Base-by-base conservation (phyloP, 768 basidiomycete species). In the Agrocybe pediades region DNA sequence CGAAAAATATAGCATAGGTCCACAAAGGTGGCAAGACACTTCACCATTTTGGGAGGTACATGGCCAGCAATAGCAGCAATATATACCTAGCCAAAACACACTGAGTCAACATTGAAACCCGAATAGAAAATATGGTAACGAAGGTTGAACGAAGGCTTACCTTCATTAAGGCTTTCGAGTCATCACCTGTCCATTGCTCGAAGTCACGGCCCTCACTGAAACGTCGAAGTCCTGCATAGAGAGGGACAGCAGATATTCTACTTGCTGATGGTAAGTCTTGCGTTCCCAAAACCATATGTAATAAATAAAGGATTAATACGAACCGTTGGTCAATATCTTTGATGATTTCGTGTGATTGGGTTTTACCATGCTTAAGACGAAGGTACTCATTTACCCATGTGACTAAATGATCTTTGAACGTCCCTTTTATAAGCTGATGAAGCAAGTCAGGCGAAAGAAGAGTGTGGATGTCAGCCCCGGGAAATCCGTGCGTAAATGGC, bases 391-490 rank as follows among this genome's bases (percentile, higher is more conserved):
- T 55, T 0, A 74, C 62, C 73, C 72, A 74, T 2, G 49, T 51
- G 1, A 75, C 68, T 6, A 75, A 55, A 46, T 75, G 73, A 40
- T 74, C 73, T 52, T 74, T 75, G 62, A 74, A 74, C 2, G 64
- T 62, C 0, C 70, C 71, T 56, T 71, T 72, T 58, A 72, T 69
- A 13, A 72, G 11, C 46, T 73, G 73, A 52, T 74, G 72, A 0
- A 73, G 60, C 2, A 72, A 54, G 49, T 74, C 70, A 1, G 68
- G 63, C 1, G 71, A 46, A 3, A 73, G 33, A 0, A 69, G 41
- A 39, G 69, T 58, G 29, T 74, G 69, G n/a, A 74, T 74, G 39
- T 74, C 67, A 0, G 68, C 68, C 9, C 58, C 65, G 17, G 69
- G 73, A 59, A 73, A 72, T 20, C 52, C 23, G 26, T 53, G 36